phyloP scores from a whole-genome alignment of 179 eudicot species.

The Vitellaria paradoxa region DNA sequence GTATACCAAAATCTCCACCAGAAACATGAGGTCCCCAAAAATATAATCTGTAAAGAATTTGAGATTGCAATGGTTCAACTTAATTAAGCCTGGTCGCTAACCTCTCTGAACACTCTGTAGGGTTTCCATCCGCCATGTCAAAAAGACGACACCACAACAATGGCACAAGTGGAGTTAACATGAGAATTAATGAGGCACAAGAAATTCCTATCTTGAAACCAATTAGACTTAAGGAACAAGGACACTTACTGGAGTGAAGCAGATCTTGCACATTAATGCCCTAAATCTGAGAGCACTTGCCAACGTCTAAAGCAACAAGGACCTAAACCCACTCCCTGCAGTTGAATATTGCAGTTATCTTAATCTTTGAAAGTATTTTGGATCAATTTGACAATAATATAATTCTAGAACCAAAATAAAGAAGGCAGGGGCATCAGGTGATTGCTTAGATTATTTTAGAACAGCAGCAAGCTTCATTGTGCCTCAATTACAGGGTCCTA shows the following conservation, averaged over 20 bases:
- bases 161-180: conserved; percentile 43
- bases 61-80: conserved; percentile 1
- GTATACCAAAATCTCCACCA: conserved; percentile 10
- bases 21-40: background rate
- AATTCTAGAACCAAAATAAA: conserved; percentile 8
- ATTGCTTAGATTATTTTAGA: conserved; percentile 8
- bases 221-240: conserved; percentile 28
- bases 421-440: conserved; percentile 16
- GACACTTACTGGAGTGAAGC: conserved; percentile 45
- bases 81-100: conserved; percentile 23
- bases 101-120: conserved; percentile 31
- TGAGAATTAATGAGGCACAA: conserved; percentile 32
- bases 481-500: background rate
- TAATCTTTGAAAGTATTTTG: conserved; percentile 25
- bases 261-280: conserved; percentile 21
- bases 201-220: conserved; percentile 35
- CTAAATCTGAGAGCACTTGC: conserved; percentile 32
- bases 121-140: conserved; percentile 32
- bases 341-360: conserved; percentile 25
- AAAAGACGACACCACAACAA: conserved; percentile 34
- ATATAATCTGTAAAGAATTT: conserved; percentile 12
- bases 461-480: conserved; percentile 9
- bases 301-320: conserved; percentile 32
- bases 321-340: conserved; percentile 51
- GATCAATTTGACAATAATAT: conserved; percentile 31